These are phyloP conservation scores for Suillus lakei DNA, from an alignment of 768 basidiomycete species.

Conservation along the genomic window DNA sequence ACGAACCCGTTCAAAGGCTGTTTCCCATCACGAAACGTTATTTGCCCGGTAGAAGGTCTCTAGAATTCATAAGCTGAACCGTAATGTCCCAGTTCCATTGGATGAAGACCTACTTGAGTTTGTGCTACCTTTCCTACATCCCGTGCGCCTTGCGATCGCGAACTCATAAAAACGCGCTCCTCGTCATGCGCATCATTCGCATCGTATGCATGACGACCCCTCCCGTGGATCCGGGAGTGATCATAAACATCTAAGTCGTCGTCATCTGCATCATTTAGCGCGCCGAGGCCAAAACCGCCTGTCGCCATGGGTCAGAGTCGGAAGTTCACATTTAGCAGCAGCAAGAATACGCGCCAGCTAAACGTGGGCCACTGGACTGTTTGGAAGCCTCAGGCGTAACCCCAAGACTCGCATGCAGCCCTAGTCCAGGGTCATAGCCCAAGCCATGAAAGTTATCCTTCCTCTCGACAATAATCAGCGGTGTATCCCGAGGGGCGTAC, in stretches of 20 bases:
- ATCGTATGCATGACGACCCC: conserved; percentile 69
- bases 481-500: conserved; percentile 84
- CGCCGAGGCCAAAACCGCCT: conserved; percentile 91
- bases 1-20: conserved; percentile 78
- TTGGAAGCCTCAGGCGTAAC: conserved; percentile 24
- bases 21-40: conserved; percentile 74
- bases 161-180: conserved; percentile 50
- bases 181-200: conserved; percentile 67
- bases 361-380: conserved; percentile 48
- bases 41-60: conserved; percentile 15
- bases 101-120: conserved; percentile 12
- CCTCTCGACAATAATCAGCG: conserved; percentile 59
- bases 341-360: conserved; percentile 53
- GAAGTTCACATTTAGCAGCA: not conserved
- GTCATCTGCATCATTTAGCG: conserved; percentile 91
- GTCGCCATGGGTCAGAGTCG: conserved; percentile 12
- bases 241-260: conserved; percentile 91
- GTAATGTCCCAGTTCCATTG: not conserved
- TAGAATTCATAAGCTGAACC: conserved; percentile 25
- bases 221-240: conserved; percentile 36
- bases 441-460: conserved; percentile 85
- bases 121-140: conserved; percentile 1
- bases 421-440: conserved; percentile 73
- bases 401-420: conserved; percentile 64
- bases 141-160: conserved; percentile 24